Conservation (phyloP, 225 moss, liverwort and hornwort species). For the Polytrichum commune region DNA sequence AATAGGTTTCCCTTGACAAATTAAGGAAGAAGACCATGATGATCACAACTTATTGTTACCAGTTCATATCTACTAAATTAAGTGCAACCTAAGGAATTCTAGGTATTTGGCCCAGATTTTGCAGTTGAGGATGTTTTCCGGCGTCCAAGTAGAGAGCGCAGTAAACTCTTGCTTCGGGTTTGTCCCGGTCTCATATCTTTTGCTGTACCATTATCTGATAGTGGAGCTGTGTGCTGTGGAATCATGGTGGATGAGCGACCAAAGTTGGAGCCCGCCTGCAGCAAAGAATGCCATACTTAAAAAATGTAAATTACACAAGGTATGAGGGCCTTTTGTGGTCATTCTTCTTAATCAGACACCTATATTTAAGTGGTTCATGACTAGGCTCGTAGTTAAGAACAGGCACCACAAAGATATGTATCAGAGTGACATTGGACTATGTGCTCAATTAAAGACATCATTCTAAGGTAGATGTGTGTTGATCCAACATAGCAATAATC, state of each 20-base stretch:
- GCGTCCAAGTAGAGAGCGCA: constrained; percentile 58
- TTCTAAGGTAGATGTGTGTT: too few relatives aligned
- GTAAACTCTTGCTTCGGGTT: constrained; percentile 59
- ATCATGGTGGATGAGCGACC: constrained; percentile 51
- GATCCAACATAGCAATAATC: too few relatives aligned
- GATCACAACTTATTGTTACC: not conserved
- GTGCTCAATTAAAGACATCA: too few relatives aligned
- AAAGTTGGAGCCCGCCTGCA: constrained; percentile 30
- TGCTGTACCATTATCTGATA: constrained; percentile 26
- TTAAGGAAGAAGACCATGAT: not conserved
- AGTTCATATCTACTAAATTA: not conserved
- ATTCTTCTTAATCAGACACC: too few relatives aligned
- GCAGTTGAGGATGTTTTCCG: constrained; percentile 34
- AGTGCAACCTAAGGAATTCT: not conserved
- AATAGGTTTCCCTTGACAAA: not conserved
- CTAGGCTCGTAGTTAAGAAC: too few relatives aligned
- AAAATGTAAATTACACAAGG: not conserved
- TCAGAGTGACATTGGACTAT: not conserved
- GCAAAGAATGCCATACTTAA: too few relatives aligned
- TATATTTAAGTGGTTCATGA: too few relatives aligned
- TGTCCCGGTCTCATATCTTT: constrained; percentile 38
- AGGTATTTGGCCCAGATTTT: not conserved
- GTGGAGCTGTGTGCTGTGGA: constrained; percentile 22
- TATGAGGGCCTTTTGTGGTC: not conserved
- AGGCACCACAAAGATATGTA: constrained; percentile 4